Base-by-base conservation (phyloP, 164 flowering plant species). In the Protea cynaroides region DNA sequence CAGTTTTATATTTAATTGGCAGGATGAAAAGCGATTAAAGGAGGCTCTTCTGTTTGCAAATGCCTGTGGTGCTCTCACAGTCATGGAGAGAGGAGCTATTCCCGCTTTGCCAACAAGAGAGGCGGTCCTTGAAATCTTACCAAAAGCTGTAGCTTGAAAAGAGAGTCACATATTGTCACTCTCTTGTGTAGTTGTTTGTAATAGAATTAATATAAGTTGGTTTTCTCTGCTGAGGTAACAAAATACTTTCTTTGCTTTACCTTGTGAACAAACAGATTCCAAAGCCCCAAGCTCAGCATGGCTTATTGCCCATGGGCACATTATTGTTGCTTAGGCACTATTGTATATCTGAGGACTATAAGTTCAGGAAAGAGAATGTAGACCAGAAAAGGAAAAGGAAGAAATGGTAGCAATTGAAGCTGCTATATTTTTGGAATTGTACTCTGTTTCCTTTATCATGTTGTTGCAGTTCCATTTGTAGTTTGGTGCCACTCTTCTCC, bases 11-110 rank as follows among this genome's bases (percentile, higher is more conserved):
- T 18, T 36, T 52, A 25, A 9, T 53, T 62, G 18, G 64, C 92
- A 93, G 98, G 90, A 90, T 61, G 96, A 88, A 75, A 71, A 82
- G 64, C 66, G 73, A 56, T 63, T 89, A 61, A 82, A 82, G 69
- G 91, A 86, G 63, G 94, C 92, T 43, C 81, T 93, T 43, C 64
- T 65, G 3, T 93, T 90, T 69, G 98, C 98, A 37, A 93, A 90
- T 77, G 94, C 77, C 11, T 90, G 97, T 65, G 97, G 96, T n/a
- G 96, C 96, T 56, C 58, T 93, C 43, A 89, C 97, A 1, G 90
- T 86, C 21, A 87, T 82, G 24, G 79, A 76, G 66, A 84, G 83
- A 76, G 97, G 98, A 64, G 98, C 83, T 1, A 81, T 85, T 71
- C 83, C 84, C 50, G 80, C 83, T 9, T 50, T 85, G 13, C 87